Percentiles rank a stretch among this genome's conserved stretches.
Evolutionary conservation across 352 stramenopile species (phyloP).

Genomic region (Globisporangium carolinianum): DNA sequence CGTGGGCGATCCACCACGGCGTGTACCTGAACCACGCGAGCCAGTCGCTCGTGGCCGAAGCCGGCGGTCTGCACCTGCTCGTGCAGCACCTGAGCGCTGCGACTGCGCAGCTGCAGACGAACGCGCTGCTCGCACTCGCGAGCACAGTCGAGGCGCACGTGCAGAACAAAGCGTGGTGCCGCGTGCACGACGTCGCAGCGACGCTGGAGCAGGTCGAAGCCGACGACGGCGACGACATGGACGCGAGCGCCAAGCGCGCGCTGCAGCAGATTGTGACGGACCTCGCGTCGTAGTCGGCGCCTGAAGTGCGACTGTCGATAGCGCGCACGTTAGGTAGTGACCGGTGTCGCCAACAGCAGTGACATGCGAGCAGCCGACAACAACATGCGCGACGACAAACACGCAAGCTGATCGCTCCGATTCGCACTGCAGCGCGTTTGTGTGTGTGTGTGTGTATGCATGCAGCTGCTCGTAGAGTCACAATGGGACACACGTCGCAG

Average conservation of each 20-base stretch:
- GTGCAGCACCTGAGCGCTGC: conserved; percentile 35
- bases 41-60: conserved; percentile 49
- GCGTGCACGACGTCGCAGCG: conserved; percentile 28
- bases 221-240: conserved; percentile 42
- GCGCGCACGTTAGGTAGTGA: background rate
- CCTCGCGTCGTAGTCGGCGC: conserved; percentile 13
- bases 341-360: background rate
- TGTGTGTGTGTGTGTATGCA: too few species aligned
- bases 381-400: too few species aligned
- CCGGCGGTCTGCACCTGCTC: conserved; percentile 52
- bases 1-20: conserved; percentile 69
- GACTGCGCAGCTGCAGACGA: conserved; percentile 57
- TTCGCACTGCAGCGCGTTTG: too few species aligned
- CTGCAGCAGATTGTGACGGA: conserved; percentile 39
- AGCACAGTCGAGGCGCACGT: conserved; percentile 41
- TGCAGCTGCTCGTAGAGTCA: too few species aligned
- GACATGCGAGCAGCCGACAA: background rate
- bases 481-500: too few species aligned
- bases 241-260: conserved; percentile 42
- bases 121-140: conserved; percentile 58
- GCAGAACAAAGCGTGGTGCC: conserved; percentile 42
- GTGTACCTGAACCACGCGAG: conserved; percentile 57
- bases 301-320: background rate
- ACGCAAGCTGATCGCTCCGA: too few species aligned
- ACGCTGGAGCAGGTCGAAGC: conserved; percentile 35